These are phyloP conservation scores for Hypoxylon fragiforme DNA, from an alignment of 495 filamentous ascomycete genomes.

Conservation along the genomic window DNA sequence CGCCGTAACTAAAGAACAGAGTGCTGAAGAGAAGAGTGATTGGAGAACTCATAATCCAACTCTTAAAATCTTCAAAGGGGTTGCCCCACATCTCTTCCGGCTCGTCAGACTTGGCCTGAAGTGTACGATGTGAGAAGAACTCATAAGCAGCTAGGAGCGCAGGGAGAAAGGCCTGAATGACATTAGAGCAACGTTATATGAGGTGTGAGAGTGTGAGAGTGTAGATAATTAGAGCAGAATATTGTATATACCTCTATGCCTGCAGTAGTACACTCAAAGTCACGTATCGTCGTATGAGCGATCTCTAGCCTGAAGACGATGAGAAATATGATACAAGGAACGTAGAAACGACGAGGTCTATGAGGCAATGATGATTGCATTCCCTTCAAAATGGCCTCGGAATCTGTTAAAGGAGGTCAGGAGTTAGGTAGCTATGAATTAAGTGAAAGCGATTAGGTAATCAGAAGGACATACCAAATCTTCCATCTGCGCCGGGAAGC, in stretches of 20 bases:
- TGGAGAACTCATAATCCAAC: conserved; percentile 41
- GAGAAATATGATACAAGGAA: conserved; percentile 44
- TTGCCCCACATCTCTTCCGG: conserved; percentile 45
- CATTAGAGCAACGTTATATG: no score
- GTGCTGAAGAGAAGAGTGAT: conserved; percentile 33
- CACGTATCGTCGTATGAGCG: conserved; percentile 40
- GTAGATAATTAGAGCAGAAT: no score
- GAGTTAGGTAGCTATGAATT: not conserved
- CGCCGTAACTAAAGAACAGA: conserved; percentile 40
- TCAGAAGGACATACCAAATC: conserved; percentile 49
- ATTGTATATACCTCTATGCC: conserved; percentile 53
- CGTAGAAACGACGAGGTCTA: conserved; percentile 46
- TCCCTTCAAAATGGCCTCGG: conserved; percentile 40
- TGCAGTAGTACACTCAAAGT: conserved; percentile 47
- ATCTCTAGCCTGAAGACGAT: conserved; percentile 49
- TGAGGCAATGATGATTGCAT: conserved; percentile 42
- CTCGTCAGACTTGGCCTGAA: conserved; percentile 33
- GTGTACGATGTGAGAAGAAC: conserved; percentile 40
- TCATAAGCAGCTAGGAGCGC: conserved; percentile 44
- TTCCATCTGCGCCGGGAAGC: conserved; percentile 50
- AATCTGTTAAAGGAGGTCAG: conserved; percentile 35
- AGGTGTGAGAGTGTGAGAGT: no score
- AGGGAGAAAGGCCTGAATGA: conserved; percentile 43
- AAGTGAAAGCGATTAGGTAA: not conserved
- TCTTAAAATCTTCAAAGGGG: conserved; percentile 41